phyloP scores from a whole-genome alignment of 2,329 filamentous ascomycete species.

The Cercospora beticola region DNA sequence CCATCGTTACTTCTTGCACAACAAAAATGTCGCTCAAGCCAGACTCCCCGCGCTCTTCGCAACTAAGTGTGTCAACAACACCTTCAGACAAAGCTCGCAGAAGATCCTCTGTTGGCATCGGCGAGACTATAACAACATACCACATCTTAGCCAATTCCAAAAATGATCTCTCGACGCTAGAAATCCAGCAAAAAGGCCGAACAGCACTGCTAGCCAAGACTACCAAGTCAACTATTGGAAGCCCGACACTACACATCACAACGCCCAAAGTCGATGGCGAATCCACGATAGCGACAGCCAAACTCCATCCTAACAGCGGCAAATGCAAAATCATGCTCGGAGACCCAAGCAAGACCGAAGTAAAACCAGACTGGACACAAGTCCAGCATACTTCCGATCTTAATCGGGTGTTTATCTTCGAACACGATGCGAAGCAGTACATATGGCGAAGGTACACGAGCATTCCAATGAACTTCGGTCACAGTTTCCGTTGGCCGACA shows the following conservation, averaged over 20 bases:
- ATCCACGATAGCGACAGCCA: neutral
- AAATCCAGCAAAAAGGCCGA: constrained; percentile 10
- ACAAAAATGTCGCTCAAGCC: neutral
- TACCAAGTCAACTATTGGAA: neutral
- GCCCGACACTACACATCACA: neutral
- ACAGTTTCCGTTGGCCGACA: too few species aligned
- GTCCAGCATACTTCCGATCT: neutral
- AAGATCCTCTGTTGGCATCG: neutral
- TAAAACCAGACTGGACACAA: neutral
- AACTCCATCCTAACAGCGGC: neutral
- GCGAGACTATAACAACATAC: constrained; percentile 2
- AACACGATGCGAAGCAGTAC: neutral
- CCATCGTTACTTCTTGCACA: neutral
- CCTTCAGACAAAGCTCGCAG: neutral
- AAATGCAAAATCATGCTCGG: constrained; percentile 10
- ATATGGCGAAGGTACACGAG: constrained; percentile 1
- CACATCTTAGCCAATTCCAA: constrained; percentile 6
- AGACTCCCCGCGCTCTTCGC: neutral
- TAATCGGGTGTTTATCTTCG: neutral
- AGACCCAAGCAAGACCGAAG: neutral
- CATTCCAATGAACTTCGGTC: too few species aligned
- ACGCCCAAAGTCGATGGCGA: constrained; percentile 13
- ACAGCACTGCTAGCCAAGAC: neutral
- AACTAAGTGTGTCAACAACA: neutral
- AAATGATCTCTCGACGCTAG: neutral